These are phyloP conservation scores for Carex parvula DNA, from an alignment of 176 grass and related monocot species.

Conservation along the genomic window DNA sequence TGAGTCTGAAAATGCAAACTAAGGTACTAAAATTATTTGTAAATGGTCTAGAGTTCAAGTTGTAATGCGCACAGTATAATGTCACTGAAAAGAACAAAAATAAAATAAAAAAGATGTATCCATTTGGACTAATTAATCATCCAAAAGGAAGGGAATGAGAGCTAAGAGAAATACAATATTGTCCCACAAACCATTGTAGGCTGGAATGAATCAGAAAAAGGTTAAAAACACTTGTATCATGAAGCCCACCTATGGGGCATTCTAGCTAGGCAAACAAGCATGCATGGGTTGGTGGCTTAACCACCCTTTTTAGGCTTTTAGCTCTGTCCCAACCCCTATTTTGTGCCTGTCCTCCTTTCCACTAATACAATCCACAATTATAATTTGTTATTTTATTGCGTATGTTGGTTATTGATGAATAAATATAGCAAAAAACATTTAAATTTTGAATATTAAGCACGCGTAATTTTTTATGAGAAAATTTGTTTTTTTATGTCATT, in stretches of 20 bases:
- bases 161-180: neutral
- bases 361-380: neutral
- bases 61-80: too few species aligned
- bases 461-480: too few species aligned
- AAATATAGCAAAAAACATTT: too few species aligned
- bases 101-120: neutral
- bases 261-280: neutral
- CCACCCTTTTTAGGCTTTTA: constrained; percentile 14
- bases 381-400: too few species aligned
- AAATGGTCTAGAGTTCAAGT: too few species aligned
- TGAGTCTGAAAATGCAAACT: too few species aligned
- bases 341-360: neutral
- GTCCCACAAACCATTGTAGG: neutral
- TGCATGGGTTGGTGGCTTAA: constrained; percentile 16
- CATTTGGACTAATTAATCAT: neutral
- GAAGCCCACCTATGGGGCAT: neutral
- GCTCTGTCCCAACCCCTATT: neutral
- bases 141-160: neutral
- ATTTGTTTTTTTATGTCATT: too few species aligned
- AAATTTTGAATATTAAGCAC: too few species aligned
- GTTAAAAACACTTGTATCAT: neutral
- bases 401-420: too few species aligned
- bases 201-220: neutral
- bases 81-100: neutral
- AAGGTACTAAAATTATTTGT: too few species aligned